Base-by-base conservation (phyloP, 148 eudicot species). In the Chenopodium quinoa region DNA sequence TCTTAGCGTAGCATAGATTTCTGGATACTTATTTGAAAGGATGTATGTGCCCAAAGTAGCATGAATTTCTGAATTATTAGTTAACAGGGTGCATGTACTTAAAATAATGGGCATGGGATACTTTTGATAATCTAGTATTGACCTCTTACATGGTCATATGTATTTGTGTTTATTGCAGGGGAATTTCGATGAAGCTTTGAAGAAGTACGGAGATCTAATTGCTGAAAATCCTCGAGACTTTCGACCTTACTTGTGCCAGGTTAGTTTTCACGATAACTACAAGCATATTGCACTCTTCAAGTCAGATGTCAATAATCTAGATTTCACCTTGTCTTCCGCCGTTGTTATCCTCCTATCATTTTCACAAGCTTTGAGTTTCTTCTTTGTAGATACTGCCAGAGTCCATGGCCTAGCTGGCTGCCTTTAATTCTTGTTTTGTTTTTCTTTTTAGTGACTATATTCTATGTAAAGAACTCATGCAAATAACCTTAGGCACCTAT, bases 191-290 rank as follows among this genome's bases (percentile, higher is more conserved):
- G 91, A 90, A 85, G 97, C 91, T 37, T 89, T 94, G 89, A 87
- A 87, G 71, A 86, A 79, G 44, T 90, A 89, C 76, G 89, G 90
- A 84, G 85, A 77, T 73, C 86, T 96, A 71, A 78, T 93, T 81
- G 67, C 81, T 64, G 97, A 93, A 75, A 92, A 96, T 79, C 99
- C 99, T 68, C 88, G 97, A 79, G 99, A 96, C 83, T 96, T 96
- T 70, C 91, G 99, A 78, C 99, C 99, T 58, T 96, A 93, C 83
- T 89, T 96, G 77, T 96, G 97, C 90, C 98, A 91, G 99, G 99
- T 92, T 12, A 58, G 74, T 74, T 47, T 13, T 46, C 46, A 25
- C 40, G 0, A 37, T 0, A 37, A 37, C 40, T 37, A 37, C 25
- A 16, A 56, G 66, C 63, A 75, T 65, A 37, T 72, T 56, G 63